Percentiles rank a stretch among this genome's conserved stretches.
Evolutionary conservation across 257 asterid genomes (phyloP).

Genomic region (Solanum pinnatisectum): DNA sequence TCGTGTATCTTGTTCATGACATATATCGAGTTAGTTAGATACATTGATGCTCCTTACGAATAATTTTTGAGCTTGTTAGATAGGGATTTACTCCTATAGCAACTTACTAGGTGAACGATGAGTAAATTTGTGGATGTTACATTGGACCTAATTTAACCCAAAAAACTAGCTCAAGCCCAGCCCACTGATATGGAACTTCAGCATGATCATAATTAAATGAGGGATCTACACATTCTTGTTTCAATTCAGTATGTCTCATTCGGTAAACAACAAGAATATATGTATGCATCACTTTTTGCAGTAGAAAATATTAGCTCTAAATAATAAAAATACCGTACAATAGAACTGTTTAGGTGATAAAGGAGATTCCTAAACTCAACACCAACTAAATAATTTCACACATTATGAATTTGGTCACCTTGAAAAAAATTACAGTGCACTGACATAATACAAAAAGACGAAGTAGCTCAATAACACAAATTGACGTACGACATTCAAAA

Average conservation of each 20-base stretch:
- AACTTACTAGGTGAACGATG: neutral
- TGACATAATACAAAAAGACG: neutral
- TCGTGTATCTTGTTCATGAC: neutral
- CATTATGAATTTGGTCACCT: neutral
- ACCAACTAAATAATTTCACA: neutral
- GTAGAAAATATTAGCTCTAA: neutral
- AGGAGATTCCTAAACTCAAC: neutral
- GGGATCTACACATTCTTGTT: neutral
- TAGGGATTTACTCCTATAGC: neutral
- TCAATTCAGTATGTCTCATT: neutral
- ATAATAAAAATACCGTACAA: neutral
- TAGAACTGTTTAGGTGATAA: neutral
- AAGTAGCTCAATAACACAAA: neutral
- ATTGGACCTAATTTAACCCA: too few relatives aligned
- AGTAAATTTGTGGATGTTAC: neutral
- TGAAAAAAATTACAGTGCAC: neutral
- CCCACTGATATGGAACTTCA: neutral
- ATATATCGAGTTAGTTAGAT: neutral
- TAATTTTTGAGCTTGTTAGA: neutral
- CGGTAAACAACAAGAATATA: neutral
- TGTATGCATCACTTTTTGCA: neutral
- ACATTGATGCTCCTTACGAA: neutral
- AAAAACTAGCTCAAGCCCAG: too few relatives aligned
- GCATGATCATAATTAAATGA: neutral
- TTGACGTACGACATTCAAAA: neutral